These are phyloP conservation scores for Ascosphaera apis DNA, from an alignment of 2,329 filamentous ascomycete genomes.

Conservation along the genomic window DNA sequence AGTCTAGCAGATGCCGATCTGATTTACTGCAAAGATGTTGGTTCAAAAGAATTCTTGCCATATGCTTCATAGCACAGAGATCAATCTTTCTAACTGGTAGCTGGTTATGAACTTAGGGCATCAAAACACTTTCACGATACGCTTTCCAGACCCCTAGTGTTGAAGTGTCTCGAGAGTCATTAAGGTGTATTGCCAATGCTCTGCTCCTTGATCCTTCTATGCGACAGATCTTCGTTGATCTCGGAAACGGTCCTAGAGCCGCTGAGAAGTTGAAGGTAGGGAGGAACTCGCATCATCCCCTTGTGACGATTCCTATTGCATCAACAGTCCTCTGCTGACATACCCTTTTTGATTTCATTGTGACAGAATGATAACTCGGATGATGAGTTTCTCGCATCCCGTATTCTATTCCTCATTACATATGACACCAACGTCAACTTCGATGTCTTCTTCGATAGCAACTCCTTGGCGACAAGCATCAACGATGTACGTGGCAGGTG, in stretches of 20 bases:
- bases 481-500: constrained; percentile 28
- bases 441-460: constrained; percentile 37
- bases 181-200: constrained; percentile 69
- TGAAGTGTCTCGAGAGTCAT: constrained; percentile 46
- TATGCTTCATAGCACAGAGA: constrained; percentile 2
- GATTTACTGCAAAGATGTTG: constrained; percentile 60
- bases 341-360: no score
- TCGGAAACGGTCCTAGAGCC: constrained; percentile 42
- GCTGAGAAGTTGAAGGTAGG: constrained; percentile 42
- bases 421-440: constrained; percentile 53
- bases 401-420: constrained; percentile 58
- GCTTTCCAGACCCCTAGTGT: constrained; percentile 44
- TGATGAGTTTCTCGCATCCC: constrained; percentile 65
- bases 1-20: constrained; percentile 49
- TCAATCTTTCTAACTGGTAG: constrained; percentile 2
- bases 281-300: neutral
- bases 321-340: no score
- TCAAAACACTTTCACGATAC: constrained; percentile 47
- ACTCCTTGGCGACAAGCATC: constrained; percentile 45
- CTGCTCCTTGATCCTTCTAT: constrained; percentile 46
- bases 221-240: constrained; percentile 49
- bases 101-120: constrained; percentile 31
- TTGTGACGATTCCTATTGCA: no score
- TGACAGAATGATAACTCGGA: constrained; percentile 43
- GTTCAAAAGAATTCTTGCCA: neutral